Evolutionary conservation across 2,329 filamentous ascomycete genomes (phyloP).

Genomic region (Leptosphaerulina australis): DNA sequence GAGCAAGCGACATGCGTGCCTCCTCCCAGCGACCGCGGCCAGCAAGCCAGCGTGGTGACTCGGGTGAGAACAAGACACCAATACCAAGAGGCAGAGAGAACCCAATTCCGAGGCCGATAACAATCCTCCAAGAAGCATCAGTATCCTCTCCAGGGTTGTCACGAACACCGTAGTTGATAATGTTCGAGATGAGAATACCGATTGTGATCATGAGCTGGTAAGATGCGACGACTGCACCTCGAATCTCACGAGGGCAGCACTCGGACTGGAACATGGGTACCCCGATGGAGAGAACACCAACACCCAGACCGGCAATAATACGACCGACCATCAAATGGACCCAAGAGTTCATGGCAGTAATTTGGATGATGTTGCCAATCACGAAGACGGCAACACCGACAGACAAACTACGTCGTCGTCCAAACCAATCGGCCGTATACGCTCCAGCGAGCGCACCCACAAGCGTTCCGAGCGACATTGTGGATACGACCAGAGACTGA

Average conservation of each 20-base stretch:
- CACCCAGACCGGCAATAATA: conserved; percentile 52
- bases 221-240: conserved; percentile 64
- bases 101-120: conserved; percentile 42
- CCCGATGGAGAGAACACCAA: conserved; percentile 58
- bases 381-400: conserved; percentile 54
- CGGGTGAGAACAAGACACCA: conserved; percentile 40
- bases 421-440: conserved; percentile 61
- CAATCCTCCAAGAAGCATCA: conserved; percentile 45
- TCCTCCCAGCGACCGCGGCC: conserved; percentile 55
- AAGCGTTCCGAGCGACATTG: conserved; percentile 50
- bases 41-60: conserved; percentile 54
- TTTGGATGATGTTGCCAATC: conserved; percentile 53
- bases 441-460: conserved; percentile 51
- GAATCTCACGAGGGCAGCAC: conserved; percentile 65
- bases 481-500: conserved; percentile 50
- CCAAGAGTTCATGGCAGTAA: conserved; percentile 50
- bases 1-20: conserved; percentile 59
- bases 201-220: conserved; percentile 56
- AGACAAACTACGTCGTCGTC: conserved; percentile 55
- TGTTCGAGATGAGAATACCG: conserved; percentile 47
- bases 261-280: conserved; percentile 73
- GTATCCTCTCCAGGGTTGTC: conserved; percentile 48
- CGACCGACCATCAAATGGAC: conserved; percentile 57
- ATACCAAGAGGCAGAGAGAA: conserved; percentile 42
- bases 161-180: conserved; percentile 50